Evolutionary conservation across 192 early-diverging fungal genomes (phyloP).

Genomic region (Entophlyctis helioformis): DNA sequence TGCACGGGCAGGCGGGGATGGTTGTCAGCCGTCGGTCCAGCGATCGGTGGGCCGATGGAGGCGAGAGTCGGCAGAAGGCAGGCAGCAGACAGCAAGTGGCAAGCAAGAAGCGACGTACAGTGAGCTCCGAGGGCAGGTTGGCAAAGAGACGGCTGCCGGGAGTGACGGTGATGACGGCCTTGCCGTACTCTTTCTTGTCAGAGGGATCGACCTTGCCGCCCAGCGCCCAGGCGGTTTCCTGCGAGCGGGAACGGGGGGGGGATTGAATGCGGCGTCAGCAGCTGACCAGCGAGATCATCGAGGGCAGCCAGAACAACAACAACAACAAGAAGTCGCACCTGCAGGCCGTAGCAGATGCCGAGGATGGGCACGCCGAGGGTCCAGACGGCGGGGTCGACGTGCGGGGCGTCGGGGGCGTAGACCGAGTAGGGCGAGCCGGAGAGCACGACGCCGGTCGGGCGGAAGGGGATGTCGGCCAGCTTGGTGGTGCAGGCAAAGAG

Average conservation of each 20-base stretch:
- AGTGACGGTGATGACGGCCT: conserved; percentile 62
- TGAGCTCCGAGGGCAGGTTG: conserved; percentile 47
- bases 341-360: conserved; percentile 98
- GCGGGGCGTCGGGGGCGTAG: conserved; percentile 86
- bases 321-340: conserved; percentile 30
- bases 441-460: conserved; percentile 92
- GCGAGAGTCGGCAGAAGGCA: no score
- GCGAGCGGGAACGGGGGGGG: not conserved
- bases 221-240: conserved; percentile 81
- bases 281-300: no score
- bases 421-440: conserved; percentile 97
- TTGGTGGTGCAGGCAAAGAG: conserved; percentile 93
- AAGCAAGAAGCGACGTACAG: conserved; percentile 24
- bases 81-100: no score
- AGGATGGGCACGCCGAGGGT: conserved; percentile 80
- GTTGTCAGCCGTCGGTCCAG: no score
- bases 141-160: conserved; percentile 60
- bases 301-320: no score
- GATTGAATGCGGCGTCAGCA: not conserved
- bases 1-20: no score
- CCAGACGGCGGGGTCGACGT: conserved; percentile 86
- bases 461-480: conserved; percentile 85
- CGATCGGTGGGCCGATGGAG: no score
- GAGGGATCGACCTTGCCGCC: conserved; percentile 81
- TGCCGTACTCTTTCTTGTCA: conserved; percentile 92